These are phyloP conservation scores for Symbiodinium pilosum DNA, from an alignment of 73 alveolate species.

Conservation along the genomic window DNA sequence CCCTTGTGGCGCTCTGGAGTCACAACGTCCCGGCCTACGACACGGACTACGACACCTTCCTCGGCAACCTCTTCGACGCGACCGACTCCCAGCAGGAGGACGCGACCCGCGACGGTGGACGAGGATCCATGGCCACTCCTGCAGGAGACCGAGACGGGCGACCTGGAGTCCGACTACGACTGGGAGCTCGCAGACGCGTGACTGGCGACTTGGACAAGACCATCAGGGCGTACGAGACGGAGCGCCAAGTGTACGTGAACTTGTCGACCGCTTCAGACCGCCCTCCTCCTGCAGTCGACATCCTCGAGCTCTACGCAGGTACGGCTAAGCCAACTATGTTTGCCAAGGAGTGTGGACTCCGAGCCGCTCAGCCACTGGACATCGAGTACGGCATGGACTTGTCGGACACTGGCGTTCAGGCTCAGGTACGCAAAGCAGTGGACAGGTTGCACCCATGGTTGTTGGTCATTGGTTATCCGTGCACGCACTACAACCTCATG, in stretches of 20 bases:
- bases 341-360: background rate
- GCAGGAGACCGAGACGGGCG: background rate
- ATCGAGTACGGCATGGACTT: constrained; percentile 1
- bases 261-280: background rate
- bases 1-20: background rate
- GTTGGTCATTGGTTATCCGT: background rate
- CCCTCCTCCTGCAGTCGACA: background rate
- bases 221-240: background rate
- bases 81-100: background rate
- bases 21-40: background rate
- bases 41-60: background rate
- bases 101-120: background rate
- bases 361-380: background rate
- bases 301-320: constrained; percentile 26
- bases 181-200: background rate
- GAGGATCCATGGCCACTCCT: background rate
- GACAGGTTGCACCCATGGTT: background rate
- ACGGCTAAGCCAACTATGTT: background rate
- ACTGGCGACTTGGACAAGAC: background rate
- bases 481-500: background rate
- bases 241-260: background rate
- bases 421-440: background rate
- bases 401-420: background rate
- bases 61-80: background rate
- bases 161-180: background rate